Conservation (phyloP, 768 basidiomycete genomes). For the Calocybe indica region DNA sequence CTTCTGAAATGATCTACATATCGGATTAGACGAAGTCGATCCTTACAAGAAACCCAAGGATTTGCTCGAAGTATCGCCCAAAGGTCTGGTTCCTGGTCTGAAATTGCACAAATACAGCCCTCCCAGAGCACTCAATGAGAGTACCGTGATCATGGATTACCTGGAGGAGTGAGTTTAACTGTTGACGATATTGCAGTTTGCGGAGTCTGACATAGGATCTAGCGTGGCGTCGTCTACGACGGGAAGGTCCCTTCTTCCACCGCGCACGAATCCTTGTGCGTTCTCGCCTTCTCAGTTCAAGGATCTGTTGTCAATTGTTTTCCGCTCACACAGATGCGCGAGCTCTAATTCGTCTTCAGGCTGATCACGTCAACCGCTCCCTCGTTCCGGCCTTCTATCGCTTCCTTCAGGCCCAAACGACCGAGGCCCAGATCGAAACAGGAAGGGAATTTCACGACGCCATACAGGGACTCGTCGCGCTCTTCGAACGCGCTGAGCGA, state of each 20-base stretch:
- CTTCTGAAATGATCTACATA: background rate
- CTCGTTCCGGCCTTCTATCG: constrained; percentile 72
- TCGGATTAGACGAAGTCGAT: constrained; percentile 79
- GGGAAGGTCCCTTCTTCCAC: constrained; percentile 50
- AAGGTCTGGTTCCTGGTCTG: constrained; percentile 73
- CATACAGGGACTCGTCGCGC: constrained; percentile 41
- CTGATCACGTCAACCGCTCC: constrained; percentile 58
- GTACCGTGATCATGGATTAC: constrained; percentile 73
- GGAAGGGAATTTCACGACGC: constrained; percentile 50
- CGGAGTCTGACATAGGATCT: background rate
- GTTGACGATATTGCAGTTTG: background rate
- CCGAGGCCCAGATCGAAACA: constrained; percentile 39
- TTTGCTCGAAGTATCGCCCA: constrained; percentile 75
- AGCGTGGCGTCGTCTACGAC: constrained; percentile 48
- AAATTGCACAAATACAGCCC: constrained; percentile 48
- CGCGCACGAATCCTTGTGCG: constrained; percentile 53
- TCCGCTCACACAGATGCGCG: constrained; percentile 50
- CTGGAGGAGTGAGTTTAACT: constrained; percentile 58
- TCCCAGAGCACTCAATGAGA: constrained; percentile 68
- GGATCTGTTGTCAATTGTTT: background rate
- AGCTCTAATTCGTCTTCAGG: constrained; percentile 60
- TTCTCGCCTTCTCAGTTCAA: constrained; percentile 2
- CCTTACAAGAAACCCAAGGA: constrained; percentile 79
- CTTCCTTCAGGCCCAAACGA: constrained; percentile 65
- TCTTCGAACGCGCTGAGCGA: constrained; percentile 52